Base-by-base conservation (phyloP, 495 filamentous ascomycete species). In the Daldinia caldariorum region DNA sequence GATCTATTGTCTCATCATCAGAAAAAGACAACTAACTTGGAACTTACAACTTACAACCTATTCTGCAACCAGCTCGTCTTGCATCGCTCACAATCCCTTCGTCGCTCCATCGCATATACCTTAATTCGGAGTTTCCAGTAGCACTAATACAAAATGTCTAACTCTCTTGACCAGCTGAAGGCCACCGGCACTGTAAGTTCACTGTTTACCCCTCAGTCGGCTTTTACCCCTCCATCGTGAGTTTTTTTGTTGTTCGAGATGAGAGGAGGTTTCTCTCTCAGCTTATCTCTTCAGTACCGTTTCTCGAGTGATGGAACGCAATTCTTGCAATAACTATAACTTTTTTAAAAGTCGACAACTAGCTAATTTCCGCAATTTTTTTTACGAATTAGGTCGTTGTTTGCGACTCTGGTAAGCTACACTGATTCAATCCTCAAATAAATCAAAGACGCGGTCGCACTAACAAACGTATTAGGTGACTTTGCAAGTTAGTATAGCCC, bases 131-230 rank as follows among this genome's bases (percentile, higher is more conserved):
- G 60, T 53, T 26, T 66, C 38, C 62, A 57, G 45, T 37, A 75
- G 43, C 29, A 61, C 32, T 56, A 32, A 47, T 18, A 53, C 58
- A 90, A 74, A 69, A 97, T 97, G 93, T 79, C 91, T 76, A 90
- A 78, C 81, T 92, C 94, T 83, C 89, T 99, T 67, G 95, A 98
- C 75, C 94, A 98, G 85, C 87, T 99, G 75, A 99, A 99, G 86
- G 89, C 91, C 81, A 83, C 91, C 78, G 96, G 95, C 88, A 99
- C 95, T 72, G 92, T 96, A 86, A 79, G 92, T 91, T 63, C 69
- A 41, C 26, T 3, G 43, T 68, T 75, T 79, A 80, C 82, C 81
- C 81, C 80, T 74, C 78, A 70, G 62, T 58, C 74, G 68, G 66
- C 57, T 53, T 53, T 54, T 74, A 54, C 65, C 76, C 77, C 75